Evolutionary conservation across 208 protist species (phyloP).

Genomic region (Trypanosoma scelopori): DNA sequence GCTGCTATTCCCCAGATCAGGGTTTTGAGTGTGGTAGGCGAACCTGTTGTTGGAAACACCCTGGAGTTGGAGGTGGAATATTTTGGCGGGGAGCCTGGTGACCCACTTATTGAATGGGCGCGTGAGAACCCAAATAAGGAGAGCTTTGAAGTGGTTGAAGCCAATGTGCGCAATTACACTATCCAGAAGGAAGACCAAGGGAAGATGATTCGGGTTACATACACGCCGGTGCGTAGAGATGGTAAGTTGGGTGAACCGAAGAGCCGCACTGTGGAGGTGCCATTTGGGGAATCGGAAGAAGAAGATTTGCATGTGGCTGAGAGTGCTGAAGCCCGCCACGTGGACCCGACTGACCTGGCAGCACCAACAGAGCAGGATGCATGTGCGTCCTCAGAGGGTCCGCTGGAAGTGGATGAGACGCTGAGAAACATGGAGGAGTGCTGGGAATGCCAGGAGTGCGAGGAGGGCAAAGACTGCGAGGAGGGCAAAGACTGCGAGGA

Average conservation of each 20-base stretch:
- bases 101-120: constrained; percentile 72
- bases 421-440: background rate
- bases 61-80: constrained; percentile 74
- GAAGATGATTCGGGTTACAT: constrained; percentile 79
- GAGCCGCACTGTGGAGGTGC: constrained; percentile 52
- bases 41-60: constrained; percentile 56
- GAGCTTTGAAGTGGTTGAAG: constrained; percentile 51
- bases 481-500: background rate
- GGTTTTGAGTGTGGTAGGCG: constrained; percentile 65
- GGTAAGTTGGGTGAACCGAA: constrained; percentile 65
- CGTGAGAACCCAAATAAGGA: constrained; percentile 64
- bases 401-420: background rate
- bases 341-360: constrained; percentile 5
- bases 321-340: background rate
- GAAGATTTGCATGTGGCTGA: background rate
- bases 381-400: background rate
- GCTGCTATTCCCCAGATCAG: constrained; percentile 61
- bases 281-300: constrained; percentile 5
- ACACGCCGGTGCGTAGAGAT: constrained; percentile 83
- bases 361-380: constrained; percentile 2
- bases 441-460: no score
- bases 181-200: constrained; percentile 64
- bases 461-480: constrained; percentile 13
- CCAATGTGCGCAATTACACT: constrained; percentile 51
- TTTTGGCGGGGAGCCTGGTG: constrained; percentile 67